Base-by-base conservation (phyloP, 306 rosid genomes). In the Sphenostylis stenocarpa region DNA sequence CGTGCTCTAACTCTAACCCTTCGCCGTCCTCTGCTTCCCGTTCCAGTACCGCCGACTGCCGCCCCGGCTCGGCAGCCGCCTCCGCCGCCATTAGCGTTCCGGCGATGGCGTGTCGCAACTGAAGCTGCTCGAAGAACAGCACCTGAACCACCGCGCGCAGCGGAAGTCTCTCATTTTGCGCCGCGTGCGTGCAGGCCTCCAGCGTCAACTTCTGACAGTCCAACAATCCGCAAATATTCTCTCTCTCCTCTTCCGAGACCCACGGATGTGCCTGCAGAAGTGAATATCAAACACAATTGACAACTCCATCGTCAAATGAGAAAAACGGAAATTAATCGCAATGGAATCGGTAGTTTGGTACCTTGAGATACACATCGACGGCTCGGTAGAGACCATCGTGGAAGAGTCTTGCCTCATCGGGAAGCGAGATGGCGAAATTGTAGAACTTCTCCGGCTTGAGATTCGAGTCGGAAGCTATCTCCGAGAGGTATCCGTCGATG, bases 181-280 rank as follows among this genome's bases (percentile, higher is more conserved):
- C 96, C 19, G 97, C 99, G 90, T 92, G 99, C 2, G 99, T 95
- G 86, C 99, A 95, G 16, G 97, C 99, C 51, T 95, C 99, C 1
- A 95, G 76, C 6, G 99, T 92, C 10, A 95, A 86, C 67, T 92
- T 95, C 87, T 92, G 97, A 83, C 87, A 87, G 86, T 95, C 95
- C 12, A 95, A 51, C 14, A 88, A 87, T 21, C 90, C 94, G 57
- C 96, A 87, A 57, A 91, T 85, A 83, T 87, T 88, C 64, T 95
- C 97, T 21, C 99, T 86, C 47, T 87, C 97, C 23, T 87, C 67
- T 72, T 92, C 99, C 24, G 93, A 39, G 4, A 88, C 78, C 90
- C 87, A 84, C 8, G 96, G 92, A 83, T 95, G 99, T 15, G 99
- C 96, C 99, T 93, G 62, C n/a, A 28, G 14, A 56, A 56, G 0